A percentile compares a stretch with the other conserved stretches of the same genome.
phyloP scores from a whole-genome alignment of 208 protist species.

The Phytomonas sp. region DNA sequence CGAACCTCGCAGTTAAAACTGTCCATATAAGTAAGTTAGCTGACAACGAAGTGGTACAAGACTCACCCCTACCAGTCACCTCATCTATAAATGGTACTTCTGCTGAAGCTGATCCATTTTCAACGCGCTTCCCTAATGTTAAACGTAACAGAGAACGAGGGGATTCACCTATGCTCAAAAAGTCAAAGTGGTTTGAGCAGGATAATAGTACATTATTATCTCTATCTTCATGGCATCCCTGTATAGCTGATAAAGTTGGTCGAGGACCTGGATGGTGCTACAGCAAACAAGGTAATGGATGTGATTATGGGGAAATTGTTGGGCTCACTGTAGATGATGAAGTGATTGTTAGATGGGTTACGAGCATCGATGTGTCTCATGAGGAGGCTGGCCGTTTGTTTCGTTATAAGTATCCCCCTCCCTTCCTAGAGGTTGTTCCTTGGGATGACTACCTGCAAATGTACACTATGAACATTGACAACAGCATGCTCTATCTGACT shows the following conservation, averaged over 20 bases:
- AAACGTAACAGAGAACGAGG: constrained; percentile 13
- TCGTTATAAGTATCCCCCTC: constrained; percentile 50
- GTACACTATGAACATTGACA: constrained; percentile 31
- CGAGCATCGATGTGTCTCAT: constrained; percentile 35
- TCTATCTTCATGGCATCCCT: constrained; percentile 27
- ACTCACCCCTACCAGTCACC: constrained; percentile 17
- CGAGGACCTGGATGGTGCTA: constrained; percentile 63
- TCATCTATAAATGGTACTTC: background rate
- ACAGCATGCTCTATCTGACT: constrained; percentile 13
- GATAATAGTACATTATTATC: background rate
- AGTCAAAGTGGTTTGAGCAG: background rate
- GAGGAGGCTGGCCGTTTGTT: constrained; percentile 31
- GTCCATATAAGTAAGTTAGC: background rate
- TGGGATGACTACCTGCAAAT: constrained; percentile 43
- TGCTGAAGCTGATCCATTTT: background rate
- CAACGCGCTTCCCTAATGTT: constrained; percentile 1
- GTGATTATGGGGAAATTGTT: constrained; percentile 68
- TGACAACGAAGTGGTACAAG: constrained; percentile 1
- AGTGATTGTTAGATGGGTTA: constrained; percentile 63
- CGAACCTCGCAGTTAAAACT: background rate
- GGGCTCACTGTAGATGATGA: constrained; percentile 41
- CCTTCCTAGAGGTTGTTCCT: constrained; percentile 54
- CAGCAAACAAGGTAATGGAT: constrained; percentile 46
- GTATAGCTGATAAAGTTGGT: constrained; percentile 57
- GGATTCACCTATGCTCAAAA: constrained; percentile 1